Evolutionary conservation across 2,329 filamentous ascomycete genomes (phyloP).

Genomic region (Hymenoscyphus fraxineus): DNA sequence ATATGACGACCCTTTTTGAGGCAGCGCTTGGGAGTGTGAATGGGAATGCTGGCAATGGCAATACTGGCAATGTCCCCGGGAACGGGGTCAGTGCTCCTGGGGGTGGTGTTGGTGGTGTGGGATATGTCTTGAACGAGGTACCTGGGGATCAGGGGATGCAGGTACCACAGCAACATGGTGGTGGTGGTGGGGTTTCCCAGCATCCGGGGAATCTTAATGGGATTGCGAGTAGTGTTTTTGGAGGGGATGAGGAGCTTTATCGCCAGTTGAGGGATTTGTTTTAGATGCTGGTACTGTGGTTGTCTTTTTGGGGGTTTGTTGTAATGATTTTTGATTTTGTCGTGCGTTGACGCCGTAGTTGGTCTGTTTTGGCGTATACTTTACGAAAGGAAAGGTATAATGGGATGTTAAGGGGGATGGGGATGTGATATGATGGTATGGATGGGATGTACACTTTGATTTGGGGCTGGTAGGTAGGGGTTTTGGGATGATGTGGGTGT

Average conservation of each 20-base stretch:
- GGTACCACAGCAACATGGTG: conserved; percentile 8
- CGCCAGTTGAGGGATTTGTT: conserved; percentile 34
- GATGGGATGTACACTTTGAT: too few relatives aligned
- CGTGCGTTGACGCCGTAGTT: too few relatives aligned
- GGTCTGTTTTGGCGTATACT: too few relatives aligned
- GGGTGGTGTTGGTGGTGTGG: not conserved
- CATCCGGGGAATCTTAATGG: not conserved
- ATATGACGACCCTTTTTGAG: conserved; percentile 37
- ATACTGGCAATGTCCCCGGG: too few relatives aligned
- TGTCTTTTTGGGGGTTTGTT: not conserved
- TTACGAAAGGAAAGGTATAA: too few relatives aligned
- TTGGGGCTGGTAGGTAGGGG: too few relatives aligned
- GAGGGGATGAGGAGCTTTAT: conserved; percentile 35
- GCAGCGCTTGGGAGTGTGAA: conserved; percentile 32
- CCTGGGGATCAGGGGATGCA: conserved; percentile 10
- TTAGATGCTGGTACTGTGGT: conserved; percentile 16
- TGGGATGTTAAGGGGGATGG: too few relatives aligned
- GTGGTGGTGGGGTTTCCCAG: conserved; percentile 6
- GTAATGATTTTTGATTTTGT: too few relatives aligned
- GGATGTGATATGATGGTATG: too few relatives aligned
- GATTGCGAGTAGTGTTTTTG: conserved; percentile 32
- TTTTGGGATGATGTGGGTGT: too few relatives aligned
- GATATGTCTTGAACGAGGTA: conserved; percentile 11
- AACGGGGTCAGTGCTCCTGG: too few relatives aligned
- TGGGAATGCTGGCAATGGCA: not conserved